phyloP scores from a whole-genome alignment of 2,329 filamentous ascomycete genomes.

The Parascedosporium putredinis region DNA sequence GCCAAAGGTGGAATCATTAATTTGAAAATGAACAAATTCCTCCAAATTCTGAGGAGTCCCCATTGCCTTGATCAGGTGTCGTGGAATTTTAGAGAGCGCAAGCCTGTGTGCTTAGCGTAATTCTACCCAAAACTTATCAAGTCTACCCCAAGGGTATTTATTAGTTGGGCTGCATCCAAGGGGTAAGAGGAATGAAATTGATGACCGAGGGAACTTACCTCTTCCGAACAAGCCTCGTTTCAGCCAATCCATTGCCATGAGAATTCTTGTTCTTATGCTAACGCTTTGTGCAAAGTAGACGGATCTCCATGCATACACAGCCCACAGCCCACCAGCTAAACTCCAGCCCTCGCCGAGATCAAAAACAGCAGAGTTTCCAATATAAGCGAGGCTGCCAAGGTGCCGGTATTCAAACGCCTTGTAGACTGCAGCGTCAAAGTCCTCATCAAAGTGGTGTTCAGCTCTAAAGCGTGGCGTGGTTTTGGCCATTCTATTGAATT shows the following conservation, averaged over 20 bases:
- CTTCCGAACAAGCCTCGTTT: constrained; percentile 91
- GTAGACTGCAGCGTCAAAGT: constrained; percentile 85
- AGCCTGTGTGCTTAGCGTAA: no score
- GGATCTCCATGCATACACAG: constrained; percentile 91
- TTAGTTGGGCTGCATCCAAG: background rate
- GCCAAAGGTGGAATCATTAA: background rate
- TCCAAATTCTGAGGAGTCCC: no score
- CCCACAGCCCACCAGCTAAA: constrained; percentile 73
- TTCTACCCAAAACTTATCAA: no score
- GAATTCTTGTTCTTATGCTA: constrained; percentile 74
- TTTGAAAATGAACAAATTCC: background rate
- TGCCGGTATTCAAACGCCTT: constrained; percentile 92
- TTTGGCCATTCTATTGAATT: constrained; percentile 84
- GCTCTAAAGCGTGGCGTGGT: constrained; percentile 62
- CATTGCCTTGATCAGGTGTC: no score
- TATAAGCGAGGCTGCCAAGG: constrained; percentile 83
- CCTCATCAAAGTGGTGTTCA: constrained; percentile 79
- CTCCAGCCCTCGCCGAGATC: constrained; percentile 72
- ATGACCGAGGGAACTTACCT: constrained; percentile 49
- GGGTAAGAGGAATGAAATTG: background rate
- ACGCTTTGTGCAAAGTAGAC: constrained; percentile 98
- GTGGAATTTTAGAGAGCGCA: no score
- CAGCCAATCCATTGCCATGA: constrained; percentile 98
- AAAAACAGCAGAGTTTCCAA: constrained; percentile 94
- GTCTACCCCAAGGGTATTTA: background rate